These are phyloP conservation scores for Mycena rebaudengoi DNA, from an alignment of 768 basidiomycete species.

Conservation along the genomic window DNA sequence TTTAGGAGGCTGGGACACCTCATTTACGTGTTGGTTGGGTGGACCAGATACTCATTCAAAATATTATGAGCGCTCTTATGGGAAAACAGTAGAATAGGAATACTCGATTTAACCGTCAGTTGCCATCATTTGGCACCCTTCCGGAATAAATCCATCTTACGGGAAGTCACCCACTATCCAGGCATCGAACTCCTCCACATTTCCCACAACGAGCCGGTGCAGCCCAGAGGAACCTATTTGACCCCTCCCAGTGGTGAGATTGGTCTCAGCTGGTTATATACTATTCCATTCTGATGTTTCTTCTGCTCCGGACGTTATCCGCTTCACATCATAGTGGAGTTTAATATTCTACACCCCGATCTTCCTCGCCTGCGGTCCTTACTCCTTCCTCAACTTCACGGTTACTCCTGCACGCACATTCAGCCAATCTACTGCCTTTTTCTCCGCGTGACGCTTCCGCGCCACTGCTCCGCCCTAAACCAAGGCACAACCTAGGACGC, in stretches of 20 bases:
- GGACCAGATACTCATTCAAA: conserved; percentile 18
- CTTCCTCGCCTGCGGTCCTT: conserved; percentile 57
- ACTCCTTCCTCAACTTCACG: conserved; percentile 61
- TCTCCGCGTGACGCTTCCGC: conserved; percentile 16
- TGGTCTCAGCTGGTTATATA: background rate
- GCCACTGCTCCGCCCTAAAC: conserved; percentile 22
- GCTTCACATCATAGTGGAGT: conserved; percentile 63
- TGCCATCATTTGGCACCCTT: too few species aligned
- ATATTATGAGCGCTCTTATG: too few species aligned
- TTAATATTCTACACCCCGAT: conserved; percentile 58
- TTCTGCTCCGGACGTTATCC: conserved; percentile 52
- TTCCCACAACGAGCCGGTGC: conserved; percentile 46
- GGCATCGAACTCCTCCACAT: conserved; percentile 58
- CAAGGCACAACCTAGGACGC: conserved; percentile 47
- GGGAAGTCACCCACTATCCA: conserved; percentile 62
- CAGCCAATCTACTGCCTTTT: conserved; percentile 22
- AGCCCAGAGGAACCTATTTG: conserved; percentile 54
- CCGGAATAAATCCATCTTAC: conserved; percentile 36
- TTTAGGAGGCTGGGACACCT: too few species aligned
- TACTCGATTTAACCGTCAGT: too few species aligned
- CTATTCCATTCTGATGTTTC: background rate
- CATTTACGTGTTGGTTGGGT: too few species aligned
- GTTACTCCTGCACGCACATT: conserved; percentile 48
- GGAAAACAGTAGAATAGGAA: too few species aligned
- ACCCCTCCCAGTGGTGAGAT: conserved; percentile 49